Conservation (phyloP, 257 asterid genomes). For the Solanum commersonii region DNA sequence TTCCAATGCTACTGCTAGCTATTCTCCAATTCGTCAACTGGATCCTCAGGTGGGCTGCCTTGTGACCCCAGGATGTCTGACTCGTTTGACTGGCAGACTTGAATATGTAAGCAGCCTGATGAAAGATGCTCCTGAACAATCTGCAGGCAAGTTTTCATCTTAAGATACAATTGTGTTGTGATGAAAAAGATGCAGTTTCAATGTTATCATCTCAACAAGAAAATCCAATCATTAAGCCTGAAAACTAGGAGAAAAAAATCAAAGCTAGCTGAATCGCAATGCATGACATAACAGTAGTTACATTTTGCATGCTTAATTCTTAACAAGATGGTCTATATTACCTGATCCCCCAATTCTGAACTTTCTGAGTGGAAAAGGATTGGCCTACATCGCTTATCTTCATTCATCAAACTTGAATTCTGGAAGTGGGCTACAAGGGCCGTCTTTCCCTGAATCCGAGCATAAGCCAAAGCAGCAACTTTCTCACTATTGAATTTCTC, state of each 20-base stretch:
- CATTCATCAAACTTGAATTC: slow-evolving; percentile 76
- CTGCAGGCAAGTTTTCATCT: slow-evolving; percentile 9
- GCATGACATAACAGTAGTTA: neutral
- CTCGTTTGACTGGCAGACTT: slow-evolving; percentile 11
- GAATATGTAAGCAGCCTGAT: slow-evolving; percentile 15
- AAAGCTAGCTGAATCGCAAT: neutral
- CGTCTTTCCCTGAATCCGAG: slow-evolving; percentile 67
- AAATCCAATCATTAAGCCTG: neutral
- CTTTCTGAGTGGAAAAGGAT: slow-evolving; percentile 40
- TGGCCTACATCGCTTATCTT: slow-evolving; percentile 73
- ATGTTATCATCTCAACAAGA: neutral
- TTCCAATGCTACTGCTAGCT: slow-evolving; percentile 8
- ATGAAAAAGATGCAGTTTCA: neutral
- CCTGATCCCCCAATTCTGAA: slow-evolving; percentile 31
- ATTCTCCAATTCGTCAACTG: slow-evolving; percentile 6
- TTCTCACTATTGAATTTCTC: slow-evolving; percentile 79
- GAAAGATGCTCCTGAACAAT: slow-evolving; percentile 17
- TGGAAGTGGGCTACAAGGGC: slow-evolving; percentile 73
- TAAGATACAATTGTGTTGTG: neutral
- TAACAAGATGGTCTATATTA: neutral
- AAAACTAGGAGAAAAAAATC: neutral
- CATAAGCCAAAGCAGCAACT: slow-evolving; percentile 69
- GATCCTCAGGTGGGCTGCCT: neutral
- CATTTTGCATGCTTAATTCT: neutral
- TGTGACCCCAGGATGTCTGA: neutral